These are phyloP conservation scores for Pseudevernia furfuracea DNA, from an alignment of 495 filamentous ascomycete genomes.

Conservation along the genomic window DNA sequence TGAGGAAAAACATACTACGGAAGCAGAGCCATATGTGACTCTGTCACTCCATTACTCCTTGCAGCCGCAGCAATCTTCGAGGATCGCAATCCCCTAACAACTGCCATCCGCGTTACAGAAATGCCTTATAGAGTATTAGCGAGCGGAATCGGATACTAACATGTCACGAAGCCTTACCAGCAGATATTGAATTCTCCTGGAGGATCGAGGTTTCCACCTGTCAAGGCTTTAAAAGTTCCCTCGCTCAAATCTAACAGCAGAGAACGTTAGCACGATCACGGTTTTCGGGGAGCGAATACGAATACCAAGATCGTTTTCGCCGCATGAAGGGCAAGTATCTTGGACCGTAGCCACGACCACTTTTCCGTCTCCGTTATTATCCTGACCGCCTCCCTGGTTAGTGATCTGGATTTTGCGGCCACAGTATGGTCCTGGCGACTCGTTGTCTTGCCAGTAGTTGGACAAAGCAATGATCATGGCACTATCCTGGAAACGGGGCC, in stretches of 20 bases:
- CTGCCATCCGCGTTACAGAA: slow-evolving; percentile 16
- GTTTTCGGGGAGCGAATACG: background rate
- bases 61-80: background rate
- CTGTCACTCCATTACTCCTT: background rate
- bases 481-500: slow-evolving; percentile 15
- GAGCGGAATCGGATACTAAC: background rate
- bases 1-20: background rate
- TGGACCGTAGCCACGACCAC: slow-evolving; percentile 26
- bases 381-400: slow-evolving; percentile 28
- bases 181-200: slow-evolving; percentile 21
- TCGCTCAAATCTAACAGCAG: slow-evolving; percentile 19
- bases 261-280: background rate
- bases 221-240: slow-evolving; percentile 23
- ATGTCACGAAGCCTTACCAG: slow-evolving; percentile 16
- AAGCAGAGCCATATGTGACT: background rate
- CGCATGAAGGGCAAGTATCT: slow-evolving; percentile 32
- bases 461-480: slow-evolving; percentile 27
- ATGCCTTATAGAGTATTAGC: background rate
- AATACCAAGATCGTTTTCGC: slow-evolving; percentile 26
- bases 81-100: background rate
- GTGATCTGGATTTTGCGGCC: slow-evolving; percentile 30
- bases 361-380: slow-evolving; percentile 29
- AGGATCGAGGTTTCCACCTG: slow-evolving; percentile 18
- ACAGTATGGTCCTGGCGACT: slow-evolving; percentile 26
- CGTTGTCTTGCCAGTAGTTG: slow-evolving; percentile 23